Evolutionary conservation across 768 basidiomycete genomes (phyloP).

Genomic region (Termitomyces bulborhizus): DNA sequence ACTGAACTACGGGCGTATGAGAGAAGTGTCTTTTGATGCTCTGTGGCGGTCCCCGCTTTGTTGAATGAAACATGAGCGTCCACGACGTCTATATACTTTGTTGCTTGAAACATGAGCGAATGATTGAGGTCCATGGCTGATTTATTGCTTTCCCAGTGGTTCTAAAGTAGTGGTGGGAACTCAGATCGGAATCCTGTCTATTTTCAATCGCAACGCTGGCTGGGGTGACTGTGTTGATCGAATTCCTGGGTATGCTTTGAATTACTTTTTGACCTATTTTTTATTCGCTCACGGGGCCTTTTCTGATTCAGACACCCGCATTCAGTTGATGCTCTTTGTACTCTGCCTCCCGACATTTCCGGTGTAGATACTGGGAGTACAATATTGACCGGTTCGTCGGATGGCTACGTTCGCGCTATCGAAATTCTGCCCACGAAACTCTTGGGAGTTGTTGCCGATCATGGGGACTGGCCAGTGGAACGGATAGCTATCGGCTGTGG

Average conservation of each 20-base stretch:
- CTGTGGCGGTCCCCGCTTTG: not conserved
- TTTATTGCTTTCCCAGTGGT: conserved; percentile 33
- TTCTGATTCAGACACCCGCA: conserved; percentile 70
- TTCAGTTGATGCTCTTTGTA: conserved; percentile 83
- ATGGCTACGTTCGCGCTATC: conserved; percentile 84
- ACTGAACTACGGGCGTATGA: not conserved
- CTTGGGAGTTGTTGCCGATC: conserved; percentile 85
- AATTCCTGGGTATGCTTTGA: conserved; percentile 62
- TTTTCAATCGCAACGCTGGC: conserved; percentile 83
- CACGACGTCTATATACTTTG: not conserved
- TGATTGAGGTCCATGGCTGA: conserved; percentile 11
- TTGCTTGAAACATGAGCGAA: not conserved
- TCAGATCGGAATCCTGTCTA: conserved; percentile 80
- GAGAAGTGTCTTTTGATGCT: not conserved
- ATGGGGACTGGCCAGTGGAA: conserved; percentile 90
- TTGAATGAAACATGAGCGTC: too few species aligned
- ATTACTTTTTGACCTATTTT: not conserved
- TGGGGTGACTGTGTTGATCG: conserved; percentile 93
- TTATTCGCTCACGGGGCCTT: not conserved
- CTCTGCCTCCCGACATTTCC: conserved; percentile 56
- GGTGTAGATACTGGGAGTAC: conserved; percentile 59
- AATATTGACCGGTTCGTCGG: conserved; percentile 86
- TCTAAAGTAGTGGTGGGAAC: conserved; percentile 85
- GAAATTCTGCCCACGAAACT: conserved; percentile 86
- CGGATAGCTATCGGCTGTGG: conserved; percentile 61